A percentile compares a stretch with the other conserved stretches of the same genome.
Evolutionary conservation across 2,329 filamentous ascomycete species (phyloP).

Genomic region (Penicillium expansum): DNA sequence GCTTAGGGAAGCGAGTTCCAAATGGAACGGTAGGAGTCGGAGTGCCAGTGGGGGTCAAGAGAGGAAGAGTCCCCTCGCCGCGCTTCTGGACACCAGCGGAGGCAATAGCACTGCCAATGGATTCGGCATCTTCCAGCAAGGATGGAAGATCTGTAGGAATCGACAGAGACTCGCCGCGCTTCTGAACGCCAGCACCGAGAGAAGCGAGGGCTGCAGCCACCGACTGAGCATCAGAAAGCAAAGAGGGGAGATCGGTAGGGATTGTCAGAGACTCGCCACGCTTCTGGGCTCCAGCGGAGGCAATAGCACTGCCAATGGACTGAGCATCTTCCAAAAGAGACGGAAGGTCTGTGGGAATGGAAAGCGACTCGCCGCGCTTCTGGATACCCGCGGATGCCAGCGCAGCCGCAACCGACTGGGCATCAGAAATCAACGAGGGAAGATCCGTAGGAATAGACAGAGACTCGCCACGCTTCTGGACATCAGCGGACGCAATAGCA

Average conservation of each 20-base stretch:
- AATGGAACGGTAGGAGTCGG: slow-evolving; percentile 3
- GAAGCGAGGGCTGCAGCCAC: neutral
- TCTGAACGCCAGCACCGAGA: neutral
- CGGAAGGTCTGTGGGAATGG: slow-evolving; percentile 8
- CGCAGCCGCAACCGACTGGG: neutral
- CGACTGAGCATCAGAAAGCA: neutral
- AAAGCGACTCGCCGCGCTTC: slow-evolving; percentile 8
- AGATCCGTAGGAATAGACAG: slow-evolving; percentile 11
- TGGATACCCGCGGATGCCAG: slow-evolving; percentile 1
- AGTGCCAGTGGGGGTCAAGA: slow-evolving; percentile 11
- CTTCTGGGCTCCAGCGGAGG: no score
- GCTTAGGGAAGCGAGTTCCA: slow-evolving; percentile 2
- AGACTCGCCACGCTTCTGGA: slow-evolving; percentile 7
- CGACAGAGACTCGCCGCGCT: slow-evolving; percentile 5
- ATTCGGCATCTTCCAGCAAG: slow-evolving; percentile 9
- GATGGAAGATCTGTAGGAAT: slow-evolving; percentile 11
- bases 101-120: slow-evolving; percentile 4
- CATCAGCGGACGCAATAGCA: slow-evolving; percentile 4
- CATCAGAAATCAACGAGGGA: slow-evolving; percentile 5
- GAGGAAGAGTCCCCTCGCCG: neutral
- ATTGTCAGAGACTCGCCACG: no score
- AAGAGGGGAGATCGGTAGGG: slow-evolving; percentile 11
- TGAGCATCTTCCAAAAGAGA: slow-evolving; percentile 11
- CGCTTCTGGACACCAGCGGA: slow-evolving; percentile 14
- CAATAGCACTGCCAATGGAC: slow-evolving; percentile 1